Conservation (phyloP, 208 protist species). For the Balamuthia mandrillaris region DNA sequence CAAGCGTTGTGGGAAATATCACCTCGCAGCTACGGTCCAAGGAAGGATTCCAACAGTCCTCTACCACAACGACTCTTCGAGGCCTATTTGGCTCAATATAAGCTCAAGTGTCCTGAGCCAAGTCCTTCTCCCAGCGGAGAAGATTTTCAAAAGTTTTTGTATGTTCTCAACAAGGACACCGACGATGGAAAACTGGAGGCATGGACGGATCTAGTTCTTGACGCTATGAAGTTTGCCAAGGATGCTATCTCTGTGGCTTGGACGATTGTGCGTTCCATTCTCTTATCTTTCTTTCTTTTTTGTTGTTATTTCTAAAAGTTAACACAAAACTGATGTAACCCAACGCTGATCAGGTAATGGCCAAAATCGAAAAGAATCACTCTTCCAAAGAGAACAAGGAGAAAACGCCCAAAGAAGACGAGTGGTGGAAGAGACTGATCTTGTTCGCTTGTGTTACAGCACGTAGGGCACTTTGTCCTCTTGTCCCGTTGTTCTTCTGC, state of each 20-base stretch:
- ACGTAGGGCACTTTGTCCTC: neutral
- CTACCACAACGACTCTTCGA: too few relatives aligned
- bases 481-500: too few relatives aligned
- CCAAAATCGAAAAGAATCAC: conserved; percentile 12
- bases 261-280: neutral
- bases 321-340: too few relatives aligned
- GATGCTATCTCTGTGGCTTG: conserved; percentile 26
- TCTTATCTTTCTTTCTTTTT: neutral
- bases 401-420: conserved; percentile 15
- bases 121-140: too few relatives aligned
- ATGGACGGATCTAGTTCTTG: neutral
- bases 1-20: too few relatives aligned
- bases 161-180: conserved; percentile 8
- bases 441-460: conserved; percentile 16
- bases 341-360: too few relatives aligned
- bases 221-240: neutral
- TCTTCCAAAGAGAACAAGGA: neutral
- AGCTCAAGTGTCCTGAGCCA: too few relatives aligned
- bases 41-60: too few relatives aligned
- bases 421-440: conserved; percentile 34
- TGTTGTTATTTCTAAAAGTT: neutral
- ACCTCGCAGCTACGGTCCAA: too few relatives aligned
- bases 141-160: too few relatives aligned
- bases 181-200: neutral
- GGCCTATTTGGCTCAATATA: too few relatives aligned